phyloP scores from a whole-genome alignment of 2,329 filamentous ascomycete species.

The Cadophora gregata region DNA sequence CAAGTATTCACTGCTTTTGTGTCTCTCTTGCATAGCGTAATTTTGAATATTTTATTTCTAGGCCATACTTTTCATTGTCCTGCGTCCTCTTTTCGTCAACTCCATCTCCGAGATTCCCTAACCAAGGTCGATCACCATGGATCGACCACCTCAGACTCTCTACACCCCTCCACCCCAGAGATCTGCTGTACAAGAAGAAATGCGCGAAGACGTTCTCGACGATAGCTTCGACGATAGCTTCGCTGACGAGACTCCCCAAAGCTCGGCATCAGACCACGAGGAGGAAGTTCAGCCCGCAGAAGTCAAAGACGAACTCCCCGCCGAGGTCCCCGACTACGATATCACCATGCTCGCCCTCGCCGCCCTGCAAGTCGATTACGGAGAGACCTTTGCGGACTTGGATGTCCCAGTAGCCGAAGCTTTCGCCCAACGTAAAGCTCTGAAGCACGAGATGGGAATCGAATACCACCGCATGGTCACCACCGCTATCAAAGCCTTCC shows the following conservation, averaged over 20 bases:
- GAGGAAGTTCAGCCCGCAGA: background rate
- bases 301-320: background rate
- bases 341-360: background rate
- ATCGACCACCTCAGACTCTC: background rate
- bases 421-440: background rate
- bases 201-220: too few relatives aligned
- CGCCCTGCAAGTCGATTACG: background rate
- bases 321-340: background rate
- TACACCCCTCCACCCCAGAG: background rate
- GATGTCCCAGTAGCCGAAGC: background rate
- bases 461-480: background rate
- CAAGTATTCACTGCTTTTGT: background rate
- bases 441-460: slow-evolving; percentile 3
- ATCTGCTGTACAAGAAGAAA: background rate
- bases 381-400: background rate
- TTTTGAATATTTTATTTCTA: background rate
- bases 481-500: slow-evolving; percentile 7
- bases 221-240: background rate
- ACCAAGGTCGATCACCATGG: background rate
- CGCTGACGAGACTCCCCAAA: background rate
- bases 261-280: too few relatives aligned
- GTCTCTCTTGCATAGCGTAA: background rate
- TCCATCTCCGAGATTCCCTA: background rate
- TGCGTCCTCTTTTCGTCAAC: background rate
- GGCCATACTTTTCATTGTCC: background rate